Conservation (phyloP, 2,329 filamentous ascomycete genomes). For the Phoma sp. region DNA sequence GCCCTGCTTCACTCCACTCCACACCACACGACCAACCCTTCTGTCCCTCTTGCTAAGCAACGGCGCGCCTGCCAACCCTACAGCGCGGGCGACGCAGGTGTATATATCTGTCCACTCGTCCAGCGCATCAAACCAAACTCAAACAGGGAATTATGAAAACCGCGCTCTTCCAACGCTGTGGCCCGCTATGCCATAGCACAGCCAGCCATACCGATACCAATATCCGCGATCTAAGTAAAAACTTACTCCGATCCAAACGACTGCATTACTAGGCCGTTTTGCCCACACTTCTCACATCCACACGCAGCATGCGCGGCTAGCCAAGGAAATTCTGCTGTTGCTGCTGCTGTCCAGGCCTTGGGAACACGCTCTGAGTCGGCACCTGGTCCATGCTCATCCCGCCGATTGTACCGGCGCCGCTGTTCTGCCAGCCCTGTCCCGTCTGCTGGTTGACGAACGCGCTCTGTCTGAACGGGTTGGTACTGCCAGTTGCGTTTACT, state of each 20-base stretch:
- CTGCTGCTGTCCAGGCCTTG: constrained; percentile 67
- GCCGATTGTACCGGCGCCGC: constrained; percentile 77
- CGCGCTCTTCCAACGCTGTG: constrained; percentile 1
- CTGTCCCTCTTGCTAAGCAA: neutral
- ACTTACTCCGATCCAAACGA: constrained; percentile 5
- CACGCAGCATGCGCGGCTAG: constrained; percentile 14
- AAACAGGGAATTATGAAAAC: neutral
- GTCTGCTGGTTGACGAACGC: constrained; percentile 89
- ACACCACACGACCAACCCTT: neutral
- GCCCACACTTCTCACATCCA: neutral
- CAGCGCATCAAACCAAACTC: neutral
- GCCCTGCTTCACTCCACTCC: neutral
- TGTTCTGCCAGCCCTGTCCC: constrained; percentile 85
- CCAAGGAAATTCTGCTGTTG: constrained; percentile 38
- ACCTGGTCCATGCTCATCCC: constrained; percentile 74
- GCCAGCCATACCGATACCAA: neutral
- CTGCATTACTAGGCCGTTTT: neutral
- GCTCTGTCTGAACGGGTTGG: constrained; percentile 93
- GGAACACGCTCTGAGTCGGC: constrained; percentile 83
- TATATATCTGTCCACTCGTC: neutral
- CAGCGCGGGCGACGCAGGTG: neutral
- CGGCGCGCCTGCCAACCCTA: too few species aligned
- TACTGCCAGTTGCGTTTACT: constrained; percentile 83
- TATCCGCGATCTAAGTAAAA: too few species aligned
- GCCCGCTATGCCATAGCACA: constrained; percentile 5